Base-by-base conservation (phyloP, 768 basidiomycete species). In the Dentipellis sp. region DNA sequence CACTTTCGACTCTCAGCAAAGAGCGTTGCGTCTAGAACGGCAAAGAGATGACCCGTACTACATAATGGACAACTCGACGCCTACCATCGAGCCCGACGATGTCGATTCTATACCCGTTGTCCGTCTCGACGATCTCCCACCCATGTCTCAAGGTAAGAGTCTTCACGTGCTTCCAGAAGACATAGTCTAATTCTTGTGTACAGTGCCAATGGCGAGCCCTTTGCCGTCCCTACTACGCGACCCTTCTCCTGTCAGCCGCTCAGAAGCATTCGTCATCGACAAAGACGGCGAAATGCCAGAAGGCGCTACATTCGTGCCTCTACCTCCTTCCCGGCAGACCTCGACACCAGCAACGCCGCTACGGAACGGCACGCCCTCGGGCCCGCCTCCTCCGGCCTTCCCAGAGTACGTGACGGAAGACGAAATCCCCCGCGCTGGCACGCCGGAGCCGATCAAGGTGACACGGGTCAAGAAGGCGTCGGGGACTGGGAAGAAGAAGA, bases 41-140 rank as follows among this genome's bases (percentile, higher is more conserved):
- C 74, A 85, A 59, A 81, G 81, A 40, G 89, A 92, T 59, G 93
- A 98, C 66, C 94, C 94, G 4, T 97, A 93, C 71, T 94, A 97
- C 69, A 84, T 97, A 60, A 76, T 84, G 39, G 87, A 90, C 60
- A 80, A 82, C 42, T 71, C 67, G 54, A 73, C 79, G 1, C 65
- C 75, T 60, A 73, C 69, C 54, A 59, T 66, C 23, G 52, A 57
- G 22, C 54, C 59, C 8, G 78, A 81, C 11, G 91, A 97, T 65
- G 61, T 97, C n/a, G 93, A 97, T 63, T 81, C 85, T 9, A 97
- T 98, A 69, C 94, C 95, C 0, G 82, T 99, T 21, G 91, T 97
- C 34, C 80, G 75, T 58, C 71, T 98, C 48, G 90, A 95, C 42
- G 83, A 78, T 56, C 77, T 89, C 69, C 84, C 83, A n/a, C 71